A percentile compares a stretch with the other conserved stretches of the same genome.
These are phyloP conservation scores for Coccomyxa sp. DNA, from an alignment of 139 green algal species.

Conservation along the genomic window DNA sequence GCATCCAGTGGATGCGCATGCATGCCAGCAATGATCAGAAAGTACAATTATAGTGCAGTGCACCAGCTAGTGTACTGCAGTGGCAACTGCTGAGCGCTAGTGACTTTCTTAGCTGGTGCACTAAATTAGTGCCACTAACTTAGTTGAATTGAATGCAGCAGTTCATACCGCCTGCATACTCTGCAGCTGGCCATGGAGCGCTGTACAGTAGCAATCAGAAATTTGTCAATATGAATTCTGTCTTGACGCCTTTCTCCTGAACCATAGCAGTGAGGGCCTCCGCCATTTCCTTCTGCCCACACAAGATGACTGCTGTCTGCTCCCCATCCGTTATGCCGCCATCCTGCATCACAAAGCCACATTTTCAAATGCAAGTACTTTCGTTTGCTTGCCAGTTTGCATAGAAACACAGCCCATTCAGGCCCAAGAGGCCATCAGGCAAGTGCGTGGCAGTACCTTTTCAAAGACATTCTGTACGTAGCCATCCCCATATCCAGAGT, in stretches of 20 bases:
- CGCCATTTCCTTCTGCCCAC: conserved; percentile 87
- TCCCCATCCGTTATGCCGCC: neutral
- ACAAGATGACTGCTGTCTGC: conserved; percentile 65
- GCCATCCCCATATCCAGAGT: conserved; percentile 33
- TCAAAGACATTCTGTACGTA: conserved; percentile 79
- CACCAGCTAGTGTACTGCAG: too few relatives aligned
- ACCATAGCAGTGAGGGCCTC: conserved; percentile 60
- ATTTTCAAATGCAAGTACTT: neutral
- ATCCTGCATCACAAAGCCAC: neutral
- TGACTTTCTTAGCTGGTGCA: too few relatives aligned
- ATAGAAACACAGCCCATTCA: neutral
- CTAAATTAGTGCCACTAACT: too few relatives aligned
- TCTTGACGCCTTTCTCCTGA: conserved; percentile 43
- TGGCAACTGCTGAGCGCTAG: too few relatives aligned
- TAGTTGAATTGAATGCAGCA: too few relatives aligned
- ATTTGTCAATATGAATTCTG: conserved; percentile 62
- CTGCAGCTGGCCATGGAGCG: too few relatives aligned
- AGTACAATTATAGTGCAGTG: too few relatives aligned
- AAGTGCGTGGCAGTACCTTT: conserved; percentile 2
- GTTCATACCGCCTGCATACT: too few relatives aligned
- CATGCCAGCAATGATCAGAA: too few relatives aligned
- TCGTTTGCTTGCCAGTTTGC: neutral
- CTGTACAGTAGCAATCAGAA: conserved; percentile 44
- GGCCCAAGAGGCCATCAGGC: neutral
- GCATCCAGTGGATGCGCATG: too few relatives aligned